Percentiles rank a stretch among this genome's conserved stretches.
phyloP scores from a whole-genome alignment of 228 moss, liverwort and hornwort genomes.

The Sphagnum fallax region DNA sequence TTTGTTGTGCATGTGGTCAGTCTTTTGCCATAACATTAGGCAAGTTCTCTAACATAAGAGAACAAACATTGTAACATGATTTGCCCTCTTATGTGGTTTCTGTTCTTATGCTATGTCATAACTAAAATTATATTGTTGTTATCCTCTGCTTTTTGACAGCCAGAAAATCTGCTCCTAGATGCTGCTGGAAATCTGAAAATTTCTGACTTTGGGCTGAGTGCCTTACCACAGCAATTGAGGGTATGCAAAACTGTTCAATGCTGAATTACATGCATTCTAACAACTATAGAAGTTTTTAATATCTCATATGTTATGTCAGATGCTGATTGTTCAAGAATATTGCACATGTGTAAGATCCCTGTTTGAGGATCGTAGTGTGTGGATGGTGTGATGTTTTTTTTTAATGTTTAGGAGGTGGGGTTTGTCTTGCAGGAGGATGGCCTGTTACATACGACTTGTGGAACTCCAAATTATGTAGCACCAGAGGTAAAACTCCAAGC shows the following conservation, averaged over 20 bases:
- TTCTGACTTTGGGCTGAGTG: constrained; percentile 56
- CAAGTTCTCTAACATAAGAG: constrained; percentile 1
- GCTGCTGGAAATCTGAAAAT: constrained; percentile 41
- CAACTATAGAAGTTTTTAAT: too few species aligned
- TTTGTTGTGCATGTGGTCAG: too few species aligned
- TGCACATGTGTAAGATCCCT: neutral
- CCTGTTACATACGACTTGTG: constrained; percentile 48
- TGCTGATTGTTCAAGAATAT: neutral
- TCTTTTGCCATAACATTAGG: neutral
- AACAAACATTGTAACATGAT: too few species aligned
- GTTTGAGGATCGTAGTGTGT: too few species aligned
- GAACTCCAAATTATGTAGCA: constrained; percentile 55
- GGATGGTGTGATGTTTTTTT: too few species aligned
- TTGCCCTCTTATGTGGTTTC: too few species aligned
- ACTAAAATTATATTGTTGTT: too few species aligned
- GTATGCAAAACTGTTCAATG: constrained; percentile 6
- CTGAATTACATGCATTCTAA: too few species aligned
- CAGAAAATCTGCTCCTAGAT: constrained; percentile 51
- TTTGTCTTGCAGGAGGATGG: constrained; percentile 42
- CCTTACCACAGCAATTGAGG: constrained; percentile 41
- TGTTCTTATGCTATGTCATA: too few species aligned
- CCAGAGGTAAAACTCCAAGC: constrained; percentile 27
- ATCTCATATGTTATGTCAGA: too few species aligned
- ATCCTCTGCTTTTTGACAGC: constrained; percentile 17
- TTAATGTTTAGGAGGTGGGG: too few species aligned